Percentiles rank a stretch among this genome's conserved stretches.
phyloP scores from a whole-genome alignment of 495 filamentous ascomycete species.

The Aspergillus cavernicola region DNA sequence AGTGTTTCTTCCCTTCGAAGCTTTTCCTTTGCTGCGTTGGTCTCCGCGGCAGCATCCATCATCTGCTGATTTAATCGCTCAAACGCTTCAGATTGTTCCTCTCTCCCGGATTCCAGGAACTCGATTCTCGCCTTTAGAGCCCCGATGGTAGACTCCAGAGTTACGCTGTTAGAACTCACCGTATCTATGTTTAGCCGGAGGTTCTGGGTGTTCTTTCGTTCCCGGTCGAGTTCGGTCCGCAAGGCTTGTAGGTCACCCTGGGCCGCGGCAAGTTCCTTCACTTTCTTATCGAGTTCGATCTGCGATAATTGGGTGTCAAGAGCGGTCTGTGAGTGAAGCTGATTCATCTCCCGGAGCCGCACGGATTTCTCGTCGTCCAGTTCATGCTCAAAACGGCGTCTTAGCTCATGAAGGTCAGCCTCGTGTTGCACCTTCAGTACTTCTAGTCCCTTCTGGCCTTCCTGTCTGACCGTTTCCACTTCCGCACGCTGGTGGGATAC shows the following conservation, averaged over 20 bases:
- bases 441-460: slow-evolving; percentile 40
- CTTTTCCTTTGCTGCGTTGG: slow-evolving; percentile 70
- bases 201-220: slow-evolving; percentile 50
- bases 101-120: slow-evolving; percentile 81
- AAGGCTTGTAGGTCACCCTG: slow-evolving; percentile 49
- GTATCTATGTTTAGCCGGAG: slow-evolving; percentile 63
- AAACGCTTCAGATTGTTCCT: slow-evolving; percentile 78
- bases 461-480: slow-evolving; percentile 37
- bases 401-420: slow-evolving; percentile 46
- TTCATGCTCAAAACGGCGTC: slow-evolving; percentile 49
- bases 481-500: slow-evolving; percentile 46
- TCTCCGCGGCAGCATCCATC: slow-evolving; percentile 68
- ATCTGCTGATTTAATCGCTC: slow-evolving; percentile 71
- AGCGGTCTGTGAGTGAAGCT: slow-evolving; percentile 56
- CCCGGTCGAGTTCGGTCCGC: slow-evolving; percentile 60
- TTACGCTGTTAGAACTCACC: slow-evolving; percentile 55
- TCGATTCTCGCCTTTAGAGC: slow-evolving; percentile 75
- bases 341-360: slow-evolving; percentile 60
- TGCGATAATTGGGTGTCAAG: slow-evolving; percentile 62
- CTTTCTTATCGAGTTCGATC: slow-evolving; percentile 59
- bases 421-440: slow-evolving; percentile 41
- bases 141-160: slow-evolving; percentile 68
- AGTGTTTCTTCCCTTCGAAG: slow-evolving; percentile 88
- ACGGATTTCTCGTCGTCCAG: slow-evolving; percentile 60
- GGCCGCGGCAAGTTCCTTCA: slow-evolving; percentile 54